A percentile compares a stretch with the other conserved stretches of the same genome.
Conservation (phyloP, 2,329 filamentous ascomycete species). For the Zasmidium cellare region DNA sequence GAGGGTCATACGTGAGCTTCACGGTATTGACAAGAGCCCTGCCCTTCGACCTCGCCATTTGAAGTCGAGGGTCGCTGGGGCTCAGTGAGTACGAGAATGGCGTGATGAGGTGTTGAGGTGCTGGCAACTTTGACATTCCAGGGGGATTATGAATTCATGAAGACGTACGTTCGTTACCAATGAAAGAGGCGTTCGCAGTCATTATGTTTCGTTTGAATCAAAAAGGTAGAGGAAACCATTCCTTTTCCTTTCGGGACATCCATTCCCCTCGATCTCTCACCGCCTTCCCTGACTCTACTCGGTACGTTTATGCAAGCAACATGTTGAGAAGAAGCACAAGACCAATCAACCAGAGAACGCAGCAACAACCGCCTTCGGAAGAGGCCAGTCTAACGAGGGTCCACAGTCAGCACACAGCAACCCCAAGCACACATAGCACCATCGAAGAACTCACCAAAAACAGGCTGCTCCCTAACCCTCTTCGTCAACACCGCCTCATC, state of each 20-base stretch:
- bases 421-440: not conserved
- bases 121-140: too few relatives aligned
- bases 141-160: too few relatives aligned
- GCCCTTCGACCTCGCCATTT: not conserved
- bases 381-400: conserved; percentile 5
- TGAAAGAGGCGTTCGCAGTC: too few relatives aligned
- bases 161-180: too few relatives aligned
- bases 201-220: too few relatives aligned
- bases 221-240: too few relatives aligned
- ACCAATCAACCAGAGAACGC: conserved; percentile 6
- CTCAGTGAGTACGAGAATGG: not conserved
- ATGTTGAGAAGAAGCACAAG: not conserved
- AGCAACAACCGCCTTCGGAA: conserved; percentile 11
- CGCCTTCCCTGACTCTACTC: too few relatives aligned
- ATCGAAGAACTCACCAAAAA: conserved; percentile 43
- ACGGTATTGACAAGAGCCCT: not conserved
- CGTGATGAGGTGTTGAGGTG: too few relatives aligned
- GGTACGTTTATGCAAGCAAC: too few relatives aligned
- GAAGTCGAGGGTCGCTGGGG: not conserved
- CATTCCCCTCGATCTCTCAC: too few relatives aligned
- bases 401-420: not conserved
- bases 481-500: conserved; percentile 40
- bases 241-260: too few relatives aligned
- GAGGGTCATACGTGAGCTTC: not conserved
- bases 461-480: conserved; percentile 39